These are phyloP conservation scores for Penicillium polonicum DNA, from an alignment of 2,329 filamentous ascomycete genomes.

Conservation along the genomic window DNA sequence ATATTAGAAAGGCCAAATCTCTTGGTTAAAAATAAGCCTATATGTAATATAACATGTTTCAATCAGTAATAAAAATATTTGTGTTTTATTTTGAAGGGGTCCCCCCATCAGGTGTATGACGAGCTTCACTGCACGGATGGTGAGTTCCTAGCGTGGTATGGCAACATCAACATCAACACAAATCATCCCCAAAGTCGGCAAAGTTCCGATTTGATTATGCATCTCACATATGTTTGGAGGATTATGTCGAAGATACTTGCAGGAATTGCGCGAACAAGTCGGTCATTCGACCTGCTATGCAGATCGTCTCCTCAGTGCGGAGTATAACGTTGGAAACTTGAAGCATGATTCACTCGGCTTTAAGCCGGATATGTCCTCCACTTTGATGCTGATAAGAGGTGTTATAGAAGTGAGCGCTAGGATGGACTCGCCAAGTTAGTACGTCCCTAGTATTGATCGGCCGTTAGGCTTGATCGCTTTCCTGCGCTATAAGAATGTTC, in stretches of 20 bases:
- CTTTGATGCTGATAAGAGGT: neutral
- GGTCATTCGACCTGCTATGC: slow-evolving; percentile 5
- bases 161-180: neutral
- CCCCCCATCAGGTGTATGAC: slow-evolving; percentile 17
- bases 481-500: slow-evolving; percentile 1
- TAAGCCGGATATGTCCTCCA: neutral
- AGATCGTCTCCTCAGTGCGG: neutral
- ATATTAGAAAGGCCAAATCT: too few relatives aligned
- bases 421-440: neutral
- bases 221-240: neutral
- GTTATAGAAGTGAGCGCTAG: neutral
- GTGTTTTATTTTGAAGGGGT: neutral
- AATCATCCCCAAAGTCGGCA: neutral
- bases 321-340: neutral
- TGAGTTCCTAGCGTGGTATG: slow-evolving; percentile 8
- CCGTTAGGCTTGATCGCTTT: neutral
- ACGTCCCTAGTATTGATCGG: neutral
- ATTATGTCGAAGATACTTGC: slow-evolving; percentile 7
- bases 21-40: neutral
- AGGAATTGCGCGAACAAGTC: slow-evolving; percentile 17
- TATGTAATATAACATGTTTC: neutral
- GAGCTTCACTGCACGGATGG: slow-evolving; percentile 11
- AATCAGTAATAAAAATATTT: neutral
- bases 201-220: neutral
- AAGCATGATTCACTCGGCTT: neutral